Evolutionary conservation across 176 grass and related monocot genomes (phyloP), one percentile per base, ranked within the genome.

Genomic region (Saccharum spontaneum): DNA sequence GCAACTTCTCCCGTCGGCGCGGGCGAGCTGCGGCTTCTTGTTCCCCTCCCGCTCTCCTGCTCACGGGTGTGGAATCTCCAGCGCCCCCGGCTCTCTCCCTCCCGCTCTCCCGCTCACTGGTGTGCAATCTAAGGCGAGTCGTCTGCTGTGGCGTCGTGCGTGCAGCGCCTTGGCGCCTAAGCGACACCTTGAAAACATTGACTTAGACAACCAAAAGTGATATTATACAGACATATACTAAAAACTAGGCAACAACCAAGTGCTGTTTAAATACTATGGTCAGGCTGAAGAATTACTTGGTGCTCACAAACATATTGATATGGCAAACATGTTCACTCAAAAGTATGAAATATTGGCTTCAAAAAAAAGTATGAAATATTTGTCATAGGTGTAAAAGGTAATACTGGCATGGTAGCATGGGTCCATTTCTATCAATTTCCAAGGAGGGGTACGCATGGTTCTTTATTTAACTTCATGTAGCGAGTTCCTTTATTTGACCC

Each of bases 261-360:
- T 73, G 45, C 4, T 54, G 6, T 72, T 39, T 49, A 12, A 79
- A 75, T 45, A 38, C 36, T 59, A 70, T 22, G 55, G 3, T 46
- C 49, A 80, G 65, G 37, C 18, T 17, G 11, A 3, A 59, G 9
- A 61, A 69, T 33, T 48, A 48, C 14, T 76, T 77, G 41, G 41
- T 22, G 17, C 22, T 13, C 16, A 63, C 55, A 76, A 13, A 69
- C 31, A 64, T 76, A 85, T 39, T 76, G 54, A 23, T 37, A 70
- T 22, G 52, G 13, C 37, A 89, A 67, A n/a, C 50, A 82, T 64
- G 71, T 64, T 71, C 23, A 77, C n/a, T 63, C 0, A 70, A 79
- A 81, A 38, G n/a, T n/a, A n/a, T n/a, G n/a, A n/a, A n/a, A n/a
- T n/a, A n/a, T n/a, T n/a, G n/a, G n/a, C n/a, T n/a, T n/a, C n/a